phyloP scores from a whole-genome alignment of 169 alveolate species.

The Babesia divergens region DNA sequence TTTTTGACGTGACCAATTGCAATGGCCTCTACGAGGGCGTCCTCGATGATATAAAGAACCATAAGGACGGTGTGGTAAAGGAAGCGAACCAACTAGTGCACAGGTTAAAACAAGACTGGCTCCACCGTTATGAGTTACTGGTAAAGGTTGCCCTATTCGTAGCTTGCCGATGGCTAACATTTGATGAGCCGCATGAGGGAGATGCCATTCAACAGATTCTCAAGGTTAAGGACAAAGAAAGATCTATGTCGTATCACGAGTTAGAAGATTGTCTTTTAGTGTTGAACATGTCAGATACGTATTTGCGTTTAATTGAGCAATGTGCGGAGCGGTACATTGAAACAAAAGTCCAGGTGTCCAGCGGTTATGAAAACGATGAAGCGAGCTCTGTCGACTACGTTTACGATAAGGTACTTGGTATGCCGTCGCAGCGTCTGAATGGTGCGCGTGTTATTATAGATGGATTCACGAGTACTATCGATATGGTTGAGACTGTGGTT shows the following conservation, averaged over 20 bases:
- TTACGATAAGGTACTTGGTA: not conserved
- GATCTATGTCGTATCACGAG: not conserved
- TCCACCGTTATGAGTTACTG: conserved; percentile 12
- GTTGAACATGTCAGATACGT: conserved; percentile 4
- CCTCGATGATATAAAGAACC: conserved; percentile 13
- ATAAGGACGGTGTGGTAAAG: not conserved
- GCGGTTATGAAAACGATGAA: not conserved
- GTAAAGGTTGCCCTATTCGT: conserved; percentile 27
- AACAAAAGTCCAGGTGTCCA: not conserved
- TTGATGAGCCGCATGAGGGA: not conserved
- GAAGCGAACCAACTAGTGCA: conserved; percentile 14
- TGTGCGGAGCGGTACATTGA: conserved; percentile 1
- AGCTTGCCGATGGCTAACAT: conserved; percentile 16
- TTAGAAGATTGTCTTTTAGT: not conserved
- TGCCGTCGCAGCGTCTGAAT: not conserved
- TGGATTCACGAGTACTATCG: not conserved
- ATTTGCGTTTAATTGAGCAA: conserved; percentile 8
- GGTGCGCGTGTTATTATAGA: not conserved
- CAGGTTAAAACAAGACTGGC: conserved; percentile 3
- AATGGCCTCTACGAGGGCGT: conserved; percentile 15
- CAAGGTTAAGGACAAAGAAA: not conserved
- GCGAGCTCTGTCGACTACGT: not conserved
- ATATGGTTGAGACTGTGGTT: not conserved
- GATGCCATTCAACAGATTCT: not conserved
- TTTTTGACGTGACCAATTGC: conserved; percentile 3